Evolutionary conservation across 495 filamentous ascomycete species (phyloP).

Genomic region (Neurospora sp.): DNA sequence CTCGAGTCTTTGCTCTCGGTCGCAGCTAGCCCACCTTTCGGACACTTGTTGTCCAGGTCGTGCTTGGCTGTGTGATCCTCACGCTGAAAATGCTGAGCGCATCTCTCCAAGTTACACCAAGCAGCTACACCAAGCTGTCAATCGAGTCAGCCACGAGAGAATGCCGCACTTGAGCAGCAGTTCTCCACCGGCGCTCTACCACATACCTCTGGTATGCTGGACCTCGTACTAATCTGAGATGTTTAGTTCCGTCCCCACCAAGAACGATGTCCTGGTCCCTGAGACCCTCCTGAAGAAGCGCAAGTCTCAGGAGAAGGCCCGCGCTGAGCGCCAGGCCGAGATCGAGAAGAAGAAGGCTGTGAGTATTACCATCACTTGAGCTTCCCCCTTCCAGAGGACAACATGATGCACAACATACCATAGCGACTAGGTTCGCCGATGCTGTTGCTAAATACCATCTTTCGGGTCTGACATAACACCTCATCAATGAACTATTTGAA

Average conservation of each 20-base stretch:
- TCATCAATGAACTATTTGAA: slow-evolving; percentile 16
- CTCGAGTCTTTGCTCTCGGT: slow-evolving; percentile 14
- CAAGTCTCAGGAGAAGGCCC: slow-evolving; percentile 98
- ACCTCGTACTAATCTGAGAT: slow-evolving; percentile 53
- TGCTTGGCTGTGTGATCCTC: background rate
- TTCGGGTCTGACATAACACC: slow-evolving; percentile 83
- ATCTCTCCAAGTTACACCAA: slow-evolving; percentile 23
- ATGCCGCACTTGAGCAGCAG: slow-evolving; percentile 79
- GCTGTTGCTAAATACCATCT: slow-evolving; percentile 98
- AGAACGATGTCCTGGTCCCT: slow-evolving; percentile 88
- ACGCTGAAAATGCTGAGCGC: background rate
- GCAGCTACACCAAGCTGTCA: slow-evolving; percentile 22
- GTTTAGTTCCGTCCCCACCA: slow-evolving; percentile 69
- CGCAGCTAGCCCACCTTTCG: background rate
- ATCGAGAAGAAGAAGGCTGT: slow-evolving; percentile 83
- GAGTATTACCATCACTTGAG: slow-evolving; percentile 30
- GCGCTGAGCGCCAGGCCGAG: slow-evolving; percentile 73
- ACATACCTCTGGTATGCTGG: slow-evolving; percentile 50
- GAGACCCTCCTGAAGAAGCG: slow-evolving; percentile 99
- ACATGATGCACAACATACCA: slow-evolving; percentile 56
- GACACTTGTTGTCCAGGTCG: slow-evolving; percentile 1
- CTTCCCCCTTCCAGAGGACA: slow-evolving; percentile 19
- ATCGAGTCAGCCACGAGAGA: slow-evolving; percentile 82
- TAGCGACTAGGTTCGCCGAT: slow-evolving; percentile 94
- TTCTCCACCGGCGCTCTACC: slow-evolving; percentile 81